phyloP scores from a whole-genome alignment of 306 rosid genomes.

The Biancaea sappan region DNA sequence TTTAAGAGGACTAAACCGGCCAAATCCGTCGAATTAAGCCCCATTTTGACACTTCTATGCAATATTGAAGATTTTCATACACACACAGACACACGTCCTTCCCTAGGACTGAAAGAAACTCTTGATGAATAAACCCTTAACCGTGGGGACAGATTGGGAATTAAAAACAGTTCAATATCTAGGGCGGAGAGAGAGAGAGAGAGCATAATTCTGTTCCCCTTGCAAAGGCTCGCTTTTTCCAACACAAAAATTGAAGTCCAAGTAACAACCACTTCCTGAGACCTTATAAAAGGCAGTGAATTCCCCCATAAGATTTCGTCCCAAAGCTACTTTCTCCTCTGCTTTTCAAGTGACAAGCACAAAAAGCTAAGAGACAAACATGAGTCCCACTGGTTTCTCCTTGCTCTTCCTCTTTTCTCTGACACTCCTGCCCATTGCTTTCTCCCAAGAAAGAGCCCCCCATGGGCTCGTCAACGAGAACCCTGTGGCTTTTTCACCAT shows the following conservation, averaged over 20 bases:
- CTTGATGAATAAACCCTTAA: neutral
- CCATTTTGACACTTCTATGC: no score
- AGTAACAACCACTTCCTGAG: conserved; percentile 56
- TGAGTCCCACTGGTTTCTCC: conserved; percentile 42
- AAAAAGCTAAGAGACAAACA: conserved; percentile 33
- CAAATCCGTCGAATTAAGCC: no score
- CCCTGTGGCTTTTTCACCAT: conserved; percentile 70
- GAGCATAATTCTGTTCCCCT: conserved; percentile 66
- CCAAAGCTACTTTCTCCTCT: conserved; percentile 17
- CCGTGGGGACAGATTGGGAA: conserved; percentile 29
- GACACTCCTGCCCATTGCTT: conserved; percentile 46
- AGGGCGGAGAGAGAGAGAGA: conserved; percentile 23
- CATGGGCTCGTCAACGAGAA: conserved; percentile 71
- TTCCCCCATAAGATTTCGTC: conserved; percentile 37
- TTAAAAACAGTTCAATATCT: neutral
- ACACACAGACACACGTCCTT: no score
- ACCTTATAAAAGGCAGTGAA: conserved; percentile 62
- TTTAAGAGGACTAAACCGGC: no score
- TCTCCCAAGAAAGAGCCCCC: conserved; percentile 81
- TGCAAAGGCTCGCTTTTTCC: conserved; percentile 42
- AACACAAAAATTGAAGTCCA: conserved; percentile 55
- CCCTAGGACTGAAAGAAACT: neutral
- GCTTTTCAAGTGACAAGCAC: conserved; percentile 24
- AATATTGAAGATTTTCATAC: no score
- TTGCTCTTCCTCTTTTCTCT: conserved; percentile 49